A percentile compares a stretch with the other conserved stretches of the same genome.
These are phyloP conservation scores for Arctium minus DNA, from an alignment of 129 eudicot species.

Conservation along the genomic window DNA sequence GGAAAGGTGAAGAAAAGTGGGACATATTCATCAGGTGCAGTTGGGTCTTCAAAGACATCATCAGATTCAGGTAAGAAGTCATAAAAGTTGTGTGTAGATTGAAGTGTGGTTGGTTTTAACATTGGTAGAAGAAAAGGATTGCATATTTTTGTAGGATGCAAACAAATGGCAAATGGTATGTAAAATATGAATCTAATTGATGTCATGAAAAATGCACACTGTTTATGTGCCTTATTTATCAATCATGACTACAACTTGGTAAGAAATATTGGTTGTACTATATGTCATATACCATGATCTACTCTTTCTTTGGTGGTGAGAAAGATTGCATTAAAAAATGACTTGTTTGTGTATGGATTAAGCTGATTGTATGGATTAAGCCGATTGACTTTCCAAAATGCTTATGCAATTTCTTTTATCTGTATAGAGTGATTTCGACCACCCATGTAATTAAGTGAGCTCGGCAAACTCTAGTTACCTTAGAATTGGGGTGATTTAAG, in stretches of 20 bases:
- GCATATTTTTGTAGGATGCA: constrained; percentile 18
- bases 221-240: background rate
- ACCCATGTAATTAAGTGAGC: no score
- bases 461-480: no score
- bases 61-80: constrained; percentile 45
- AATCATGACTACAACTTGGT: background rate
- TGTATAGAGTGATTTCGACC: no score
- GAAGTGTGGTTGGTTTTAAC: background rate
- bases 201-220: constrained; percentile 15
- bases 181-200: constrained; percentile 25
- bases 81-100: constrained; percentile 22
- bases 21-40: constrained; percentile 43
- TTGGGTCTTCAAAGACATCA: constrained; percentile 49
- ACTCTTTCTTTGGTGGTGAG: no score
- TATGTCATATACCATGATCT: background rate
- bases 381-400: no score
- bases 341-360: no score
- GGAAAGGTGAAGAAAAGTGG: constrained; percentile 62
- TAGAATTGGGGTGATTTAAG: no score
- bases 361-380: no score
- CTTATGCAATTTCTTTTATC: no score
- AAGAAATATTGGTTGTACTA: background rate
- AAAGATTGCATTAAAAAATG: no score
- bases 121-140: background rate
- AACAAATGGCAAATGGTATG: constrained; percentile 15